Evolutionary conservation across 345 rosid species (phyloP).

Genomic region (Pseudoturritis turrita): DNA sequence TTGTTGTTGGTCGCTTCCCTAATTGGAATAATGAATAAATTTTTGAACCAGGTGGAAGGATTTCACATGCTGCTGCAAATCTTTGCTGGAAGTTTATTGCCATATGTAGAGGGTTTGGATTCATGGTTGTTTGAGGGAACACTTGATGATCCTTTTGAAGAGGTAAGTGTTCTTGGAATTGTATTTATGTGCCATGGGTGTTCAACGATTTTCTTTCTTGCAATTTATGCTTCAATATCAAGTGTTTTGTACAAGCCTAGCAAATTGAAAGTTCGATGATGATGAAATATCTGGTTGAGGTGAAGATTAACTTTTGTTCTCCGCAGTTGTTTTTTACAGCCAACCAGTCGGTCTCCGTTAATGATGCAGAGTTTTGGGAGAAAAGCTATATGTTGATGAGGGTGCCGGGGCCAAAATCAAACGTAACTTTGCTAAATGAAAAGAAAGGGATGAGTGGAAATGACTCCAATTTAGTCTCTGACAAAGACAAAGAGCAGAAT

Average conservation of each 20-base stretch:
- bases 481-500: conserved; percentile 54
- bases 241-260: not conserved
- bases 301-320: conserved; percentile 6
- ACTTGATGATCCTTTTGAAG: conserved; percentile 90
- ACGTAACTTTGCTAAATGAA: conserved; percentile 34
- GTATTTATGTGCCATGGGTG: conserved; percentile 1
- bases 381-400: conserved; percentile 68
- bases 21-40: conserved; percentile 3
- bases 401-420: conserved; percentile 36
- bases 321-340: conserved; percentile 79
- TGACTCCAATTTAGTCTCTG: conserved; percentile 38
- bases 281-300: not conserved
- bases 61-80: conserved; percentile 75
- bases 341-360: conserved; percentile 56
- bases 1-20: conserved; percentile 12
- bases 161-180: conserved; percentile 45
- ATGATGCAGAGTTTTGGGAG: conserved; percentile 91
- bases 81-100: conserved; percentile 73
- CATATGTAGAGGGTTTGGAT: conserved; percentile 71
- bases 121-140: conserved; percentile 91
- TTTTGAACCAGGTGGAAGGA: conserved; percentile 67
- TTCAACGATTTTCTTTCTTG: not conserved
- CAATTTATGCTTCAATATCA: not conserved
- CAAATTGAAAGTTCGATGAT: not conserved
- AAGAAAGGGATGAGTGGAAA: conserved; percentile 44